Evolutionary conservation across 75 land plant species (phyloP).

Genomic region (Pseudotsuga menziesii): DNA sequence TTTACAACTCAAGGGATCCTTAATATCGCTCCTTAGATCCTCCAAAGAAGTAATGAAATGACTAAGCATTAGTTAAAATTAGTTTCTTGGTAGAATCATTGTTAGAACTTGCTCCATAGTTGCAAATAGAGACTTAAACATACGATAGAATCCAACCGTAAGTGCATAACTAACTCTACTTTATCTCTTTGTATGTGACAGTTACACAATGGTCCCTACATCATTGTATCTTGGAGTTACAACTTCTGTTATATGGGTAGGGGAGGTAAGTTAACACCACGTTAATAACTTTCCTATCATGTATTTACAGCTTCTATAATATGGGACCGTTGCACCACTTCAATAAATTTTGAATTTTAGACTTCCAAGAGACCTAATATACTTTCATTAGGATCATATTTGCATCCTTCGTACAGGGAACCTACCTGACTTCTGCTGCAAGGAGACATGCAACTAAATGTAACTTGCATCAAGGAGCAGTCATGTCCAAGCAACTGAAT

Average conservation of each 20-base stretch:
- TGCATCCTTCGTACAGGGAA: slow-evolving; percentile 55
- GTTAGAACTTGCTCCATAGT: neutral
- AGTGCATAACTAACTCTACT: neutral
- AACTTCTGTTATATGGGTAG: slow-evolving; percentile 91
- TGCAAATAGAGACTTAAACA: neutral
- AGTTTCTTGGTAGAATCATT: neutral
- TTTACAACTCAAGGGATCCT: neutral
- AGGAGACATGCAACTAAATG: slow-evolving; percentile 61
- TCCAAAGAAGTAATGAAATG: neutral
- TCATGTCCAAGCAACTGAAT: slow-evolving; percentile 68
- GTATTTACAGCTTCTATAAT: slow-evolving; percentile 87
- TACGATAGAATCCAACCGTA: neutral
- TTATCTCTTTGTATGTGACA: slow-evolving; percentile 17
- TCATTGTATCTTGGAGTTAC: slow-evolving; percentile 84
- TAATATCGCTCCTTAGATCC: neutral
- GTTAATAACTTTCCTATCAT: slow-evolving; percentile 27
- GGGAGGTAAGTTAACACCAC: slow-evolving; percentile 42
- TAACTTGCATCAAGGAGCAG: slow-evolving; percentile 68
- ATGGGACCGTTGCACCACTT: slow-evolving; percentile 48
- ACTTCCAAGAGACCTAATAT: slow-evolving; percentile 22
- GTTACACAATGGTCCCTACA: slow-evolving; percentile 87
- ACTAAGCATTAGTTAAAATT: neutral
- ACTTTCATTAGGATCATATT: neutral
- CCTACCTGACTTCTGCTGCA: slow-evolving; percentile 84
- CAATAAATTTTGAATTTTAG: slow-evolving; percentile 44